Base-by-base conservation (phyloP, 164 flowering plant genomes). In the Taxillus chinensis region DNA sequence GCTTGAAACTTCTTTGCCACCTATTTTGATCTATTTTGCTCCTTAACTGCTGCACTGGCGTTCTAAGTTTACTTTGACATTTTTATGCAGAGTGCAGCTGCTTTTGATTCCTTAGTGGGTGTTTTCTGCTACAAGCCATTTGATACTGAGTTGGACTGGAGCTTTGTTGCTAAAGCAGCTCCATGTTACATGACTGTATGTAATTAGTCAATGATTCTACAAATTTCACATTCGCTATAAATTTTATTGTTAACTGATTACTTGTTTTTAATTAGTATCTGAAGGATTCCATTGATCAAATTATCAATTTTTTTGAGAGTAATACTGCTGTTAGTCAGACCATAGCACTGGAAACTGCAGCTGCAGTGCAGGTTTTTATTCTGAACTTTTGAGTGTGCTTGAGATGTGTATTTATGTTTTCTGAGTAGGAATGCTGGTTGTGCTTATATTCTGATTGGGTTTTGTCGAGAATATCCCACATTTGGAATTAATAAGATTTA, bases 141-240 rank as follows among this genome's bases (percentile, higher is more conserved):
- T 67, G 90, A 89, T 78, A 69, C 71, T n/a, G 74, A 87, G 48
- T 80, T 89, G 57, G 99, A 95, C 74, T 95, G 99, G 99, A 95
- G 96, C 70, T 49, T 95, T 82, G 80, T 80, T 78, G 89, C 76
- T 16, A 95, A 82, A 80, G 99, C 99, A 68, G 87, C 99, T 62
- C 99, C 99, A 13, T 95, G 97, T 75, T 91, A 95, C 70, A 74
- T 91, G 84, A 95, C 90, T 39, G 99, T 95, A 82, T 57, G 93
- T 59, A 61, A 46, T 60, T 66, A 5, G 60, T 64, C 14, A 41
- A 41, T 15, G 17, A 15, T 37, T 10, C 14, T 45, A 59, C 13
- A 11, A 49, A 6, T 61, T 55, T 54, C 62, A 54, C 5, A 11
- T n/a, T 41, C 7, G 65, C 56, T 40, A 38, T 71, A 48, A 10